Percentiles rank a stretch among this genome's conserved stretches.
These are phyloP conservation scores for Aspergillus jensenii DNA, from an alignment of 2,329 filamentous ascomycete genomes.

Conservation along the genomic window DNA sequence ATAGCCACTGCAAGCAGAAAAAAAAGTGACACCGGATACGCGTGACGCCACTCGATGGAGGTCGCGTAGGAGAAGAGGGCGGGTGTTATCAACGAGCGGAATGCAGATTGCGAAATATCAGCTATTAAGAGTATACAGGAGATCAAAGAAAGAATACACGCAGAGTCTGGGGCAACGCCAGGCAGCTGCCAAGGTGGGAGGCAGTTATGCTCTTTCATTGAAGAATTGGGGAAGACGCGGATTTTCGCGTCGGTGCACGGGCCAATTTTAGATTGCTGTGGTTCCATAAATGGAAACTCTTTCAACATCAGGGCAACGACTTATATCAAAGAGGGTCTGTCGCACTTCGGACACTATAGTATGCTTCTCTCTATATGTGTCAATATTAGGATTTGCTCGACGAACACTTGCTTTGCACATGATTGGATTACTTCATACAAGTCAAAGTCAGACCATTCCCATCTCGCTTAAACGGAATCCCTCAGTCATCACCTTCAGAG, in stretches of 20 bases:
- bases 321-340: too few relatives aligned
- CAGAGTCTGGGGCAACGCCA: background rate
- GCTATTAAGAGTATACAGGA: too few relatives aligned
- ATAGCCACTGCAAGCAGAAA: background rate
- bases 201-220: background rate
- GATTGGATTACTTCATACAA: too few relatives aligned
- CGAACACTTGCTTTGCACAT: too few relatives aligned
- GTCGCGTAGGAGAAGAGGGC: background rate
- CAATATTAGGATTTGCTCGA: too few relatives aligned
- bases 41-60: background rate
- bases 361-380: too few relatives aligned
- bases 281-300: background rate
- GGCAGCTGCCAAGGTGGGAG: slow-evolving; percentile 1
- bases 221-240: slow-evolving; percentile 21
- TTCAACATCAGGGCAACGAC: background rate
- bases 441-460: too few relatives aligned
- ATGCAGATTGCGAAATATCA: background rate
- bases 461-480: too few relatives aligned
- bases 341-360: too few relatives aligned
- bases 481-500: too few relatives aligned
- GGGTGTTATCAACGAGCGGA: background rate
- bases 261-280: slow-evolving; percentile 29
- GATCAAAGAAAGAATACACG: background rate
- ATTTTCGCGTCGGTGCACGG: slow-evolving; percentile 36
- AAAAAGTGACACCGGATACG: background rate